Evolutionary conservation across 345 rosid species (phyloP), one percentile per base, ranked within the genome.

Genomic region (Hibiscus mutabilis): DNA sequence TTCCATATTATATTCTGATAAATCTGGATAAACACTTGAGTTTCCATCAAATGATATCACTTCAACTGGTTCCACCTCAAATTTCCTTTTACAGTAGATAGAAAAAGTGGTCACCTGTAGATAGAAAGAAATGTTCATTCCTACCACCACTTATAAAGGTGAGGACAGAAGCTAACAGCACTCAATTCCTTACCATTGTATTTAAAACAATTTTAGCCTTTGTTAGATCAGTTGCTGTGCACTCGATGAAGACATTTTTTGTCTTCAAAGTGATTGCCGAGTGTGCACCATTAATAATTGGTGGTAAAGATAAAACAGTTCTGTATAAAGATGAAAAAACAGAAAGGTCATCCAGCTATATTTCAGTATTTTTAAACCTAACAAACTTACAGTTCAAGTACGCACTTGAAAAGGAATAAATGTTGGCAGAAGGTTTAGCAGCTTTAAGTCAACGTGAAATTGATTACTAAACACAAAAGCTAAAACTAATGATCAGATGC

Each of bases 201-300:
- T 89, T 95, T 79, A 95, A 75, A 69, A 95, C 97, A 80, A 83
- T 86, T 77, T 85, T 92, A 73, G 99, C 99, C 90, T 91, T 92
- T 4, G 96, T 90, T 78, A 92, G 81, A 79, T 95, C 99, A 14
- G 89, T 92, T 66, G 97, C 98, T 27, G 97, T 92, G 79, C 99
- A 96, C 76, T 96, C 99, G 74, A 92, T 87, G 79, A 95, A 84
- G 75, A 95, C 91, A 81, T 92, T 95, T 82, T 87, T 91, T 31
- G 99, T 95, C 87, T 91, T 84, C 66, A 92, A 80, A 71, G 89
- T 86, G 69, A 95, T 92, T 68, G 98, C 98, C 31, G 97, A 96
- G 82, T 92, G 97, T 60, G 96, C 96, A 76, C 98, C 85, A 81
- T 96, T 92, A 69, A 95, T 95, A 75, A 95, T 88, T 70, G 99